Evolutionary conservation across 75 land plant species (phyloP), one percentile per base, ranked within the genome.

Genomic region (Sequoia sempervirens): DNA sequence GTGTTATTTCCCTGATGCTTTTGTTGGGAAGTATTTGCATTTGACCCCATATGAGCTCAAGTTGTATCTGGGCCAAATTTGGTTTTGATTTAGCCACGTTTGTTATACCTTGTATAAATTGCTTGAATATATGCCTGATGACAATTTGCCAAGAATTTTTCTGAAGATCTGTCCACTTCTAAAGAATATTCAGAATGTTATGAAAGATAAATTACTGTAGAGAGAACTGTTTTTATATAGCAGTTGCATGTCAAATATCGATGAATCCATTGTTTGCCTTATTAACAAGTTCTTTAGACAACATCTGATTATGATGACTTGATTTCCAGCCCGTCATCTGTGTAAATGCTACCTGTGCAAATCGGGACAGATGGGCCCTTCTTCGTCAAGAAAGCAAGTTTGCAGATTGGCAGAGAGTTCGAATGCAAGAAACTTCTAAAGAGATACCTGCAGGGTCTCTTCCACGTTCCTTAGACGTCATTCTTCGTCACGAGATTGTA

Each of bases 401-500:
- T 90, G 81, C 95, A 41, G 99, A 98, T 80, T 98, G 99, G 99
- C 99, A 98, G 86, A 95, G 95, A 84, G 97, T 98, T 7, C 86
- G 99, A 28, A 96, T 98, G 99, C 99, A 98, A 86, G 99, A 98
- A 84, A 93, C 95, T 23, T 94, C 99, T 1, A 90, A 92, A 79
- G 99, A 98, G 85, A 96, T 98, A 81, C 99, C 99, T 36, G 99
- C 99, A 18, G 99, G 99, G 14, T 98, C 99, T 30, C 91, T 96
- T 70, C 99, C 99, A n/a, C 88, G 99, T 47, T 95, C 99, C n/a
- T 83, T 98, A 82, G 99, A 98, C 90, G 96, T 98, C 52, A 96
- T 98, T 82, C 94, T 98, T 3, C 94, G 99, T 54, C 98, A 98
- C 84, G 99, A 98, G 84, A 96, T 96, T 85, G 99, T 98, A 37